Base-by-base conservation (phyloP, 768 basidiomycete genomes). In the Nidula microcarpa region DNA sequence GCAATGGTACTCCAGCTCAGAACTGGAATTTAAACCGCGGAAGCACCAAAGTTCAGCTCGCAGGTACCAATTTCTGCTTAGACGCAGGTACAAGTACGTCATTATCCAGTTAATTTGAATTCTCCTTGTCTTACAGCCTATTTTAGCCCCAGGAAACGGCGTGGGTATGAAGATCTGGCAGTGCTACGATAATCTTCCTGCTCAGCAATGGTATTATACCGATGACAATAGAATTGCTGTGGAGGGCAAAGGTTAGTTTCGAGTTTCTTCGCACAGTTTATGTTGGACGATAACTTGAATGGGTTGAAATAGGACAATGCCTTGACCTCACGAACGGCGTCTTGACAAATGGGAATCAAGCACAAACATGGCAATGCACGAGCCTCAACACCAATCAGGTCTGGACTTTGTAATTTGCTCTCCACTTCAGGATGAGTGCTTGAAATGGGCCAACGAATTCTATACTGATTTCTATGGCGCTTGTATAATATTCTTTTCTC, bases 281-380 rank as follows among this genome's bases (percentile, higher is more conserved):
- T 49, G 30, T 35, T 49, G 13, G 34, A 14, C 16, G 5, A 41
- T 41, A 41, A 14, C 34, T 14, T 35, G 4, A 33, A 47, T 5
- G 33, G 2, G 17, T 14, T 16, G 9, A 14, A 11, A 13, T 35
- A 68, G 65, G 56, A 16, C 55, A 58, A 46, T 68, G 67, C 33
- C 59, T 68, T 33, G 67, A 68, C 49, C 58, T 68, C 33, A 44
- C 65, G 1, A 53, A 63, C 47, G 67, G 67, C 5, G 58, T 57
- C 1, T 55, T 51, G 17, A 56, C 53, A 7, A 68, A 68, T 47
- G 57, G 62, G n/a, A 63, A 65, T 18, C 61, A 62, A 49, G 45
- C 65, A 4, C 67, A 68, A 47, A 62, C 60, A 1, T 67, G 65
- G 64, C 56, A 62, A 41, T 68, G 67, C 54, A 55, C 57, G 33